These are phyloP conservation scores for Phtheirospermum japonicum DNA, from an alignment of 257 asterid species.

Conservation along the genomic window DNA sequence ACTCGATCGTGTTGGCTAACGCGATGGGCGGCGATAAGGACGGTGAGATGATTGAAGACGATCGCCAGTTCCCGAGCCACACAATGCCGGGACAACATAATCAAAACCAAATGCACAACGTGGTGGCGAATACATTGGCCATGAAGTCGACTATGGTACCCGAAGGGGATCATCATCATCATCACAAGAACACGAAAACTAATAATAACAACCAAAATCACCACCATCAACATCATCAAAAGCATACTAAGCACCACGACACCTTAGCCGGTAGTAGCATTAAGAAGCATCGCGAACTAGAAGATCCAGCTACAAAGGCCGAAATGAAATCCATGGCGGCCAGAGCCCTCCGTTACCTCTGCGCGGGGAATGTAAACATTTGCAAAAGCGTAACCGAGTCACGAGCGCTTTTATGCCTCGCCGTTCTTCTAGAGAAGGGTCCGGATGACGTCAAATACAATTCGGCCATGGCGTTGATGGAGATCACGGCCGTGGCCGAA, in stretches of 20 bases:
- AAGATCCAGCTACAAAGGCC: conserved; percentile 46
- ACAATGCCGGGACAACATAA: conserved; percentile 31
- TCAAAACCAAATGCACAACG: conserved; percentile 39
- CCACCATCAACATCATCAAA: conserved; percentile 5
- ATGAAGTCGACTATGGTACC: conserved; percentile 33
- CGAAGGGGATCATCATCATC: background rate
- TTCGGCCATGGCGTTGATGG: conserved; percentile 82
- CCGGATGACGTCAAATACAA: conserved; percentile 55
- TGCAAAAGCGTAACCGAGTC: conserved; percentile 60
- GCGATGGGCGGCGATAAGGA: background rate
- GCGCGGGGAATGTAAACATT: conserved; percentile 47
- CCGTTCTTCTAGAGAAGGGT: conserved; percentile 62
- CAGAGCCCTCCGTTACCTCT: conserved; percentile 53
- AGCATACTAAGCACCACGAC: conserved; percentile 31
- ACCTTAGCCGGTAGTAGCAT: conserved; percentile 42
- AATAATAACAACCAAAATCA: conserved; percentile 23
- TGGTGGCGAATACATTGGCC: conserved; percentile 46
- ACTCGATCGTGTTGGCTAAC: conserved; percentile 58
- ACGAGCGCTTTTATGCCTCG: conserved; percentile 56
- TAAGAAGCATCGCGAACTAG: conserved; percentile 51
- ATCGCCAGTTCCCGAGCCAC: conserved; percentile 5
- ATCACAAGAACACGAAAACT: conserved; percentile 8
- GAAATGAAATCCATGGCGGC: conserved; percentile 68
- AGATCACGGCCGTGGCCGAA: conserved; percentile 67
- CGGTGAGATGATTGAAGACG: background rate